Conservation (phyloP, 2,329 filamentous ascomycete species). For the Aspergillus fumigatiaffinis region DNA sequence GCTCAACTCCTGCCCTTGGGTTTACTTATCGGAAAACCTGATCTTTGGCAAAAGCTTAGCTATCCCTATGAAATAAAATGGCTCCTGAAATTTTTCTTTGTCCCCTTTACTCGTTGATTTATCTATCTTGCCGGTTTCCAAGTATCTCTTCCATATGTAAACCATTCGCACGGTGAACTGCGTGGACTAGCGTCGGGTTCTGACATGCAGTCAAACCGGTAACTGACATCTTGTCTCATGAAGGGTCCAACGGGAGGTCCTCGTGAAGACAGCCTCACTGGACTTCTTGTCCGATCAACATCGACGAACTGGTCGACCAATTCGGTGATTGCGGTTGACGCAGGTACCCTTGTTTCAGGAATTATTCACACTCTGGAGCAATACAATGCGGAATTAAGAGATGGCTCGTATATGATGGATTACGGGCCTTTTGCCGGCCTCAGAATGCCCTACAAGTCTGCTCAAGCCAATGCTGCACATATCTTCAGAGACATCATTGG, state of each 20-base stretch:
- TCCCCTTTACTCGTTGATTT: not conserved
- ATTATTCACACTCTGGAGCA: slow-evolving; percentile 73
- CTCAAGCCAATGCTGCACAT: slow-evolving; percentile 74
- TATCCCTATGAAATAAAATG: not conserved
- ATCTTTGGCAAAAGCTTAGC: not conserved
- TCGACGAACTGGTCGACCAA: slow-evolving; percentile 74
- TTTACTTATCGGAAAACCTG: not conserved
- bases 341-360: slow-evolving; percentile 80
- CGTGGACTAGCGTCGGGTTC: slow-evolving; percentile 10
- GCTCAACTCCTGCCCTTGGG: slow-evolving; percentile 3
- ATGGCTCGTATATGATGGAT: slow-evolving; percentile 29
- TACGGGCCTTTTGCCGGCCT: slow-evolving; percentile 77
- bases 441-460: slow-evolving; percentile 61
- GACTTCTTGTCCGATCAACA: slow-evolving; percentile 79
- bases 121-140: not conserved
- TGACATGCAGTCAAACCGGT: slow-evolving; percentile 10
- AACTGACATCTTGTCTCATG: slow-evolving; percentile 24
- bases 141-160: not conserved
- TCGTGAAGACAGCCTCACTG: slow-evolving; percentile 82
- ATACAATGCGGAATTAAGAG: slow-evolving; percentile 20
- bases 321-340: slow-evolving; percentile 88
- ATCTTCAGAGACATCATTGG: slow-evolving; percentile 77
- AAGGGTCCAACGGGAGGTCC: slow-evolving; percentile 89
- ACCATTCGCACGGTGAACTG: not conserved
- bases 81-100: not conserved